Percentiles rank a stretch among this genome's conserved stretches.
phyloP scores from a whole-genome alignment of 345 rosid genomes.

The Melaleuca alternifolia region DNA sequence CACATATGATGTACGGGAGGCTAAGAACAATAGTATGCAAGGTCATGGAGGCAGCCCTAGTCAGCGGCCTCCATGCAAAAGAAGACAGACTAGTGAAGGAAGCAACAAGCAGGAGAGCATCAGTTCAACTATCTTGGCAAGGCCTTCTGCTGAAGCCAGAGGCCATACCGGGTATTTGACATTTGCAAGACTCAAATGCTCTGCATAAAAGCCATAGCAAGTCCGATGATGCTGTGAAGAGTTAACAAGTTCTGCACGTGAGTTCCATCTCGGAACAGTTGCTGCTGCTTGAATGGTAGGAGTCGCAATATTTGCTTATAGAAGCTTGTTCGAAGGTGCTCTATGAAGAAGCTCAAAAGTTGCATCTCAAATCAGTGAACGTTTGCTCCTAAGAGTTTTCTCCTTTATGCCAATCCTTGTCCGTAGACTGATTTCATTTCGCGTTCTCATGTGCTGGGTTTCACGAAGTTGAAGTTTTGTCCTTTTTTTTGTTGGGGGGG shows the following conservation, averaged over 20 bases:
- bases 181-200: slow-evolving; percentile 74
- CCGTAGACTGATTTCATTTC: not conserved
- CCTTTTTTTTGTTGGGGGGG: too few relatives aligned
- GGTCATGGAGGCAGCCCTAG: slow-evolving; percentile 21
- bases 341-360: not conserved
- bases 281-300: not conserved
- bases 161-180: slow-evolving; percentile 97
- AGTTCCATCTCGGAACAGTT: not conserved
- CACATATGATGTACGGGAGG: slow-evolving; percentile 70
- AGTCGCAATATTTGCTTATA: not conserved
- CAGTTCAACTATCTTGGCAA: slow-evolving; percentile 45
- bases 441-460: not conserved
- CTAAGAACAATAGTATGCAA: slow-evolving; percentile 23
- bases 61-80: slow-evolving; percentile 51
- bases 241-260: not conserved
- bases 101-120: slow-evolving; percentile 7
- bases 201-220: slow-evolving; percentile 4
- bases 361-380: not conserved
- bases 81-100: slow-evolving; percentile 49
- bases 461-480: not conserved
- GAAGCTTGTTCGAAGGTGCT: not conserved
- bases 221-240: not conserved
- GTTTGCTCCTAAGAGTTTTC: not conserved
- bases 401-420: not conserved
- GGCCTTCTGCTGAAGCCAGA: slow-evolving; percentile 68